Conservation (phyloP, 495 filamentous ascomycete genomes). For the Aspergillus diversus region DNA sequence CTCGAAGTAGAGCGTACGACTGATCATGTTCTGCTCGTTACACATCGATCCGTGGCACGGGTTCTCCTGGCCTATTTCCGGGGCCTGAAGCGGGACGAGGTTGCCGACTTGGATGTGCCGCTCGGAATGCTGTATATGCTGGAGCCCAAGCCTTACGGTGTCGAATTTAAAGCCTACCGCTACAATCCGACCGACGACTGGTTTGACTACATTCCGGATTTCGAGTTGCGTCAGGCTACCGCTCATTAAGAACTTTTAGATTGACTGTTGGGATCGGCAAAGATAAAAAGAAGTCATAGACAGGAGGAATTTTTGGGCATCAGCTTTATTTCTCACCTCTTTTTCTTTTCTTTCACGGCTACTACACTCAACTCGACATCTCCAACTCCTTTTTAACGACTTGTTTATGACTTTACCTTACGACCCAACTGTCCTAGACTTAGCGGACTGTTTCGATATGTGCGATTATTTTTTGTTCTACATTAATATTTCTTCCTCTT, state of each 20-base stretch:
- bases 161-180: slow-evolving; percentile 91
- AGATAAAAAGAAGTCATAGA: slow-evolving; percentile 2
- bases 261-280: not conserved
- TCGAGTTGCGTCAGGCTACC: slow-evolving; percentile 63
- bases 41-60: slow-evolving; percentile 85
- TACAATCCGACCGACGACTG: slow-evolving; percentile 76
- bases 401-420: slow-evolving; percentile 3
- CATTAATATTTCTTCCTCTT: slow-evolving; percentile 9
- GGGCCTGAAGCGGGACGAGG: slow-evolving; percentile 83
- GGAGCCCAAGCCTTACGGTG: slow-evolving; percentile 96
- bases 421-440: slow-evolving; percentile 3
- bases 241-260: slow-evolving; percentile 18
- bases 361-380: slow-evolving; percentile 3
- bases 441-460: slow-evolving; percentile 1
- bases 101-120: slow-evolving; percentile 90
- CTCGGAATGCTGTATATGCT: slow-evolving; percentile 90
- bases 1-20: slow-evolving; percentile 96
- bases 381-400: not conserved
- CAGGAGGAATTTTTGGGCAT: not conserved
- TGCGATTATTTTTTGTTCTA: slow-evolving; percentile 2
- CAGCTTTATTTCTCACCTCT: slow-evolving; percentile 4
- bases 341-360: slow-evolving; percentile 8
- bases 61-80: slow-evolving; percentile 96
- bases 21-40: slow-evolving; percentile 89
- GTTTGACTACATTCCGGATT: slow-evolving; percentile 83